These are phyloP conservation scores for Rubus idaeus DNA, from an alignment of 306 rosid genomes.

Conservation along the genomic window DNA sequence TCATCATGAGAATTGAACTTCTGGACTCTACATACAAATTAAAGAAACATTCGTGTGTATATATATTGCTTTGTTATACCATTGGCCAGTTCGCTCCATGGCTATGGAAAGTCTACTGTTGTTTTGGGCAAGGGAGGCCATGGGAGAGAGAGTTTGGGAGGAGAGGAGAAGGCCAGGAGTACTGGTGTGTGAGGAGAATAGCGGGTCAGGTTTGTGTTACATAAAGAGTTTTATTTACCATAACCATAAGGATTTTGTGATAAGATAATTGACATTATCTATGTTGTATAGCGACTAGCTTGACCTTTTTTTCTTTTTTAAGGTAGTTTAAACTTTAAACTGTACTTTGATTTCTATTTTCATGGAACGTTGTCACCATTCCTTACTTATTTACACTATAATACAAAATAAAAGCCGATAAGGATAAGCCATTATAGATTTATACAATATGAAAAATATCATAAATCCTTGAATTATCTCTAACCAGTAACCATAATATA, in stretches of 20 bases:
- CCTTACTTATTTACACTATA: background rate
- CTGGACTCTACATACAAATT: background rate
- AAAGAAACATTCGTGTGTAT: background rate
- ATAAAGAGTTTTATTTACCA: constrained; percentile 18
- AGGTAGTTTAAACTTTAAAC: background rate
- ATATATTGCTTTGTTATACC: constrained; percentile 35
- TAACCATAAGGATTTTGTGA: background rate
- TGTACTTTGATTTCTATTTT: background rate
- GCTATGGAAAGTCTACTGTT: constrained; percentile 58
- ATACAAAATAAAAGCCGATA: background rate
- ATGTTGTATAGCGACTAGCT: background rate
- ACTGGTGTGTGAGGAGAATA: background rate
- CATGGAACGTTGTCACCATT: background rate
- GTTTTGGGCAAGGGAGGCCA: constrained; percentile 44
- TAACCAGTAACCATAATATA: background rate
- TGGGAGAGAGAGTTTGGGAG: constrained; percentile 18
- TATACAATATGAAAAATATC: no score
- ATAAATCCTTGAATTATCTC: background rate
- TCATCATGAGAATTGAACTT: background rate
- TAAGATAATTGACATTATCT: background rate
- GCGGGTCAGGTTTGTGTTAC: background rate
- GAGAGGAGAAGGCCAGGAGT: constrained; percentile 10
- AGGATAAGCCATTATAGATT: background rate
- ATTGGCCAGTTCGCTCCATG: constrained; percentile 93
- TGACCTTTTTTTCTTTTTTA: background rate